Evolutionary conservation across 371 early-diverging fungal species (phyloP), one percentile per base, ranked within the genome.

Genomic region (Mucor piriformis): DNA sequence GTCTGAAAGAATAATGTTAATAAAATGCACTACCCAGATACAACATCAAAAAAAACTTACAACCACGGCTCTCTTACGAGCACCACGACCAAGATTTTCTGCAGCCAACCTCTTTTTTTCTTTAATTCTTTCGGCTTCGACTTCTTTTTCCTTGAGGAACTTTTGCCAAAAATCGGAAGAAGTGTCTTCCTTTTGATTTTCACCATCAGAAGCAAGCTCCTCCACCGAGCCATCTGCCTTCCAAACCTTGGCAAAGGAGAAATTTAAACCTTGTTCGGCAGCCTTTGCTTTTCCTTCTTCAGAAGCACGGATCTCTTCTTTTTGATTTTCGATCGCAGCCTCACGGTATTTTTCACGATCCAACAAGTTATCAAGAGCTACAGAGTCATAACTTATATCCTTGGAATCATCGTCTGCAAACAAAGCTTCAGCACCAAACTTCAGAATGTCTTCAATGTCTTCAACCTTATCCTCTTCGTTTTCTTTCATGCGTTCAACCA

Each of bases 401-500:
- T 76, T 69, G 25, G 77, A 74, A 12, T 76, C 77, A 12, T 86
- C 77, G 23, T 88, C 87, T n/a, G 82, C 83, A 68, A 96, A 95
- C 13, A 96, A 69, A 2, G 81, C 79, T 57, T 86, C 70, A 5
- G 95, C 94, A 12, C 95, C 96, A 63, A 83, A 91, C 46, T 86
- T 85, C 47, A 96, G 78, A 50, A 92, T 88, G 18, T 77, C 77
- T 55, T 89, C 87, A 2, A 94, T 64, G 20, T 90, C 90, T 10
- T 84, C 74, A 13, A 55, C 3, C 6, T 74, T 76, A 34, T 86
- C 84, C 3, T 85, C 56, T 18, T 79, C 74, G 3, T 81, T 78
- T 29, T 83, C 83, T 15, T 82, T 86, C 89, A 93, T 92, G 33
- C 74, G 79, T 57, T 93, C 89, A 2, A 96, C 93, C 16, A 96